phyloP scores from a whole-genome alignment of 352 stramenopile species.

The Phytophthora idaei region DNA sequence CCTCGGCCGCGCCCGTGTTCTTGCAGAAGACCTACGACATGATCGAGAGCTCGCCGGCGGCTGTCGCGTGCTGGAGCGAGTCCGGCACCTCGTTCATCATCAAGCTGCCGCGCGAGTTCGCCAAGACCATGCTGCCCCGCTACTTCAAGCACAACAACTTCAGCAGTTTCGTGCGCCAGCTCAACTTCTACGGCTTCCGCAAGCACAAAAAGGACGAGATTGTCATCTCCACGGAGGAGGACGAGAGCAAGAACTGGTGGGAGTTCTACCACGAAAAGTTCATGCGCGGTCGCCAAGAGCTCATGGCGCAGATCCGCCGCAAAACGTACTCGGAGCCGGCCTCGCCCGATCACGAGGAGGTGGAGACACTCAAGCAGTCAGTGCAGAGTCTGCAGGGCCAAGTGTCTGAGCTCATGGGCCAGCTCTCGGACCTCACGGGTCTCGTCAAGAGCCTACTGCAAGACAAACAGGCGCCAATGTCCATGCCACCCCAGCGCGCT shows the following conservation, averaged over 20 bases:
- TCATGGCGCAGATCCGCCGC: slow-evolving; percentile 88
- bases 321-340: slow-evolving; percentile 89
- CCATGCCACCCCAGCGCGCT: slow-evolving; percentile 22
- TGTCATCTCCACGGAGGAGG: slow-evolving; percentile 72
- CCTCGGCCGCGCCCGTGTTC: slow-evolving; percentile 73
- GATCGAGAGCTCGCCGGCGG: slow-evolving; percentile 86
- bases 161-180: slow-evolving; percentile 92
- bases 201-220: slow-evolving; percentile 94
- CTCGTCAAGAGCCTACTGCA: slow-evolving; percentile 78
- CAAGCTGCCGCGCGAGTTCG: slow-evolving; percentile 92
- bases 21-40: slow-evolving; percentile 95
- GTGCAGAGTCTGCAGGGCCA: slow-evolving; percentile 76
- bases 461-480: slow-evolving; percentile 43
- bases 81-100: slow-evolving; percentile 90
- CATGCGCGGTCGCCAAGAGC: slow-evolving; percentile 78
- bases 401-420: slow-evolving; percentile 79
- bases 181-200: slow-evolving; percentile 95
- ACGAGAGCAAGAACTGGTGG: slow-evolving; percentile 90
- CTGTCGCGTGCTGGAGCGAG: slow-evolving; percentile 84
- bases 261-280: slow-evolving; percentile 94
- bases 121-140: slow-evolving; percentile 87
- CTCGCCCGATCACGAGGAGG: slow-evolving; percentile 76
- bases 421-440: slow-evolving; percentile 73
- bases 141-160: slow-evolving; percentile 97
- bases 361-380: slow-evolving; percentile 77